Percentiles rank a stretch among this genome's conserved stretches.
phyloP scores from a whole-genome alignment of 192 early-diverging fungal species.

The Helicostylum pulchrum region DNA sequence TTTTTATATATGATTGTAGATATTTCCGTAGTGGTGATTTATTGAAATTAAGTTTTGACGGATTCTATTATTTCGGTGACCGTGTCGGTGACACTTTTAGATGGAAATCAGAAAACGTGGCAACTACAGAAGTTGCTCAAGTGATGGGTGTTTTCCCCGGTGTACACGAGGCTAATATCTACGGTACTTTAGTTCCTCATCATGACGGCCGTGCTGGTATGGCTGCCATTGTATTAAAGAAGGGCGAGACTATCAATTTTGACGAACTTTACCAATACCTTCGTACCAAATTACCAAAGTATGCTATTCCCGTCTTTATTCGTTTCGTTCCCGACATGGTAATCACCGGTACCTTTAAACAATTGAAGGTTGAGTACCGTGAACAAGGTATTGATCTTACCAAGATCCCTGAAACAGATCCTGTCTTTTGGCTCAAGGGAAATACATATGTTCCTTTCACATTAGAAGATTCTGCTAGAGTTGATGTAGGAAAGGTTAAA shows the following conservation, averaged over 20 bases:
- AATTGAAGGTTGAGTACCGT: conserved; percentile 45
- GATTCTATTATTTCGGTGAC: conserved; percentile 64
- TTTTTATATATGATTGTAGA: neutral
- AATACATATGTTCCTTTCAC: conserved; percentile 43
- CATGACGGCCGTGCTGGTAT: conserved; percentile 64
- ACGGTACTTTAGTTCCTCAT: conserved; percentile 56
- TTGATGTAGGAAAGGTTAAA: conserved; percentile 26
- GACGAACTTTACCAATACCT: conserved; percentile 35
- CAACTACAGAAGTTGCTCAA: conserved; percentile 60
- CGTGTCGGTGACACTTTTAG: conserved; percentile 71
- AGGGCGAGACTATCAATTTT: conserved; percentile 38
- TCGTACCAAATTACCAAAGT: conserved; percentile 46
- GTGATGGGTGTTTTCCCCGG: conserved; percentile 47
- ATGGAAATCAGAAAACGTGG: conserved; percentile 67
- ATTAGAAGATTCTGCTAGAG: conserved; percentile 17
- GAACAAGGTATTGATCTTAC: conserved; percentile 45
- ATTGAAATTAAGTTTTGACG: conserved; percentile 44
- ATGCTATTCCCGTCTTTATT: conserved; percentile 65
- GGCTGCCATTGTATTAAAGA: conserved; percentile 55
- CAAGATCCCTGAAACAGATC: conserved; percentile 28
- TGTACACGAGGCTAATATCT: conserved; percentile 58
- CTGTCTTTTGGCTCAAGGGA: conserved; percentile 44
- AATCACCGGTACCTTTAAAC: conserved; percentile 52
- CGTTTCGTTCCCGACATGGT: conserved; percentile 50
- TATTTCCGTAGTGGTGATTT: conserved; percentile 62